Conservation (phyloP, 176 grass and related monocot species). For the Eremochloa ophiuroides region DNA sequence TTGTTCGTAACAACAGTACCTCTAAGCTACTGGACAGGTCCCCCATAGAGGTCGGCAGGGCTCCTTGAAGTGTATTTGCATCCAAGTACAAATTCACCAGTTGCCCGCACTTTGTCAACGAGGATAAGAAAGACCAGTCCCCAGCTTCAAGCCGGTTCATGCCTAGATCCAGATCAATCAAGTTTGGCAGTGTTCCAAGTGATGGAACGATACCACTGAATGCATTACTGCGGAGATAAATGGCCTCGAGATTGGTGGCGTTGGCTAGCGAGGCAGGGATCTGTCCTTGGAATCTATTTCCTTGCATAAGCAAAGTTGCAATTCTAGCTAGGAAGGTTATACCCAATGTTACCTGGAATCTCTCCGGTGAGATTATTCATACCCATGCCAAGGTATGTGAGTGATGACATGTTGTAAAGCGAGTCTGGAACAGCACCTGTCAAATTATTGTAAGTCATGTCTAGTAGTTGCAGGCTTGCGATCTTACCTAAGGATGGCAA, state of each 20-base stretch:
- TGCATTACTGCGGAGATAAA: neutral
- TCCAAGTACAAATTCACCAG: neutral
- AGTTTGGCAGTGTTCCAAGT: neutral
- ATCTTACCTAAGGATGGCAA: no score
- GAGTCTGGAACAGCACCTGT: no score
- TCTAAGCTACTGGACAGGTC: neutral
- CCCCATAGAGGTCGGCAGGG: conserved; percentile 4
- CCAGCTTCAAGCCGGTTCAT: conserved; percentile 29
- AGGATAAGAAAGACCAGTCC: conserved; percentile 33
- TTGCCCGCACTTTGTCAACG: conserved; percentile 18
- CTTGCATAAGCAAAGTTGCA: neutral
- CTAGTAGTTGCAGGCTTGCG: neutral
- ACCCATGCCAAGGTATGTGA: neutral
- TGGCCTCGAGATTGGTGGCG: neutral
- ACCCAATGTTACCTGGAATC: neutral
- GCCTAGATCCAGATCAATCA: neutral
- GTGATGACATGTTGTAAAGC: conserved; percentile 27
- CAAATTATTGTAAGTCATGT: conserved; percentile 5
- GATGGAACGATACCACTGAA: conserved; percentile 18
- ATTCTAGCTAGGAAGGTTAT: conserved; percentile 20
- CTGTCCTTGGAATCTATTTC: neutral
- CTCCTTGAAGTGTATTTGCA: neutral
- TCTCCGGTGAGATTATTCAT: neutral
- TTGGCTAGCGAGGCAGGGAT: conserved; percentile 20
- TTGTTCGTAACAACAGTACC: neutral